phyloP scores from a whole-genome alignment of 139 green algal species.

The Spirogloea muscicola region DNA sequence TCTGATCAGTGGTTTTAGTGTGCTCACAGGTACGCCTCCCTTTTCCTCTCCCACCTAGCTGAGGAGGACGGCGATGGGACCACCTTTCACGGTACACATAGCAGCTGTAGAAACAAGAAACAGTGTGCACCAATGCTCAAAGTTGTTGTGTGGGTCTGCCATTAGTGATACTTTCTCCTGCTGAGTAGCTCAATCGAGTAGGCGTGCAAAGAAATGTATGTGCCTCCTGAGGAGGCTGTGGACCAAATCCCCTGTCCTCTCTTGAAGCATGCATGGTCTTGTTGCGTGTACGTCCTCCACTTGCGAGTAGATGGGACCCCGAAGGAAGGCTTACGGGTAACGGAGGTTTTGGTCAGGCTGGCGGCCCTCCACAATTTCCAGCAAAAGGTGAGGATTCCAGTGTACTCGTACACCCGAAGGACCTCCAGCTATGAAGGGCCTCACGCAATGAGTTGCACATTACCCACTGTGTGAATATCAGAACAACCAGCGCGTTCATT shows the following conservation, averaged over 20 bases:
- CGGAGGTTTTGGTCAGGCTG: constrained; percentile 27
- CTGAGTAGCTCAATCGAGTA: neutral
- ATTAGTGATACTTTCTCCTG: neutral
- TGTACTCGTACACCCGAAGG: neutral
- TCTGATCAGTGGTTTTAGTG: too few relatives aligned
- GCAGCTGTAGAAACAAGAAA: too few relatives aligned
- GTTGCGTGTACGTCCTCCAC: neutral
- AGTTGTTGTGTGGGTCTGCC: neutral
- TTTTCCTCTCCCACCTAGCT: too few relatives aligned
- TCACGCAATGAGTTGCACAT: neutral
- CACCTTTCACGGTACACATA: too few relatives aligned
- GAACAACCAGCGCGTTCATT: constrained; percentile 1
- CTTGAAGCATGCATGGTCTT: neutral
- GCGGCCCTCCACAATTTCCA: constrained; percentile 41
- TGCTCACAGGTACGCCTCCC: too few relatives aligned
- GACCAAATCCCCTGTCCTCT: neutral
- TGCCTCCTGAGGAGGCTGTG: neutral
- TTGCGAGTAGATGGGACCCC: constrained; percentile 25
- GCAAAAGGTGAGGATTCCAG: constrained; percentile 30
- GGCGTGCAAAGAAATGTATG: neutral
- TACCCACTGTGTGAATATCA: neutral
- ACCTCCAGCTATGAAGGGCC: neutral
- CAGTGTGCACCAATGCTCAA: too few relatives aligned
- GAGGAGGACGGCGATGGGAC: too few relatives aligned
- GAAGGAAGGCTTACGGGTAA: constrained; percentile 30